Evolutionary conservation across 495 filamentous ascomycete genomes (phyloP).

Genomic region (Penicillium fimorum): DNA sequence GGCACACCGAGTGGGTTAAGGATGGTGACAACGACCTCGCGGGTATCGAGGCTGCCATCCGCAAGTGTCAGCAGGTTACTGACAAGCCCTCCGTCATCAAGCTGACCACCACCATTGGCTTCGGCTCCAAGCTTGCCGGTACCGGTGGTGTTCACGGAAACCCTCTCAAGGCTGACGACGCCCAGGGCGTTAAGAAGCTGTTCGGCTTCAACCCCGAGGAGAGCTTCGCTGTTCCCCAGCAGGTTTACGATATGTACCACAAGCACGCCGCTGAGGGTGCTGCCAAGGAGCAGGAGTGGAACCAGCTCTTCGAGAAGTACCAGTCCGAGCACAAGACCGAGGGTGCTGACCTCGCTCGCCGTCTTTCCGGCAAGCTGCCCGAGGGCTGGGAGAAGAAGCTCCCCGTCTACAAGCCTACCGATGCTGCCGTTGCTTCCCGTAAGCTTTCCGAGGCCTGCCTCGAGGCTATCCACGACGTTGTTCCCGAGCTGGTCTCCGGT

Average conservation of each 20-base stretch:
- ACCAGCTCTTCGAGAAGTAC: conserved; percentile 88
- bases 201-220: conserved; percentile 97
- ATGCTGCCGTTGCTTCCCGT: conserved; percentile 81
- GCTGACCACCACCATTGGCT: conserved; percentile 97
- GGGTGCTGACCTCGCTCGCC: conserved; percentile 75
- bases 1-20: conserved; percentile 84
- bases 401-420: conserved; percentile 85
- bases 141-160: conserved; percentile 95
- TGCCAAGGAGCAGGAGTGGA: conserved; percentile 92
- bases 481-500: conserved; percentile 92
- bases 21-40: conserved; percentile 90
- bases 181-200: conserved; percentile 82
- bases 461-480: conserved; percentile 74
- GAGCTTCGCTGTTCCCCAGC: conserved; percentile 88
- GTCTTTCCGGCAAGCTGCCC: conserved; percentile 79
- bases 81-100: conserved; percentile 98
- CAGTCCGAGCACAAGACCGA: conserved; percentile 69
- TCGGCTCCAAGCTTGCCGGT: conserved; percentile 88
- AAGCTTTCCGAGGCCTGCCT: conserved; percentile 96
- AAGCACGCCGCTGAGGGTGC: conserved; percentile 80
- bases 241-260: conserved; percentile 90
- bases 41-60: conserved; percentile 84
- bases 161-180: conserved; percentile 90
- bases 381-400: conserved; percentile 97
- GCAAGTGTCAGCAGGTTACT: conserved; percentile 78